These are phyloP conservation scores for Aspergillus oerlinghausenensis DNA, from an alignment of 2,329 filamentous ascomycete genomes.

Conservation along the genomic window DNA sequence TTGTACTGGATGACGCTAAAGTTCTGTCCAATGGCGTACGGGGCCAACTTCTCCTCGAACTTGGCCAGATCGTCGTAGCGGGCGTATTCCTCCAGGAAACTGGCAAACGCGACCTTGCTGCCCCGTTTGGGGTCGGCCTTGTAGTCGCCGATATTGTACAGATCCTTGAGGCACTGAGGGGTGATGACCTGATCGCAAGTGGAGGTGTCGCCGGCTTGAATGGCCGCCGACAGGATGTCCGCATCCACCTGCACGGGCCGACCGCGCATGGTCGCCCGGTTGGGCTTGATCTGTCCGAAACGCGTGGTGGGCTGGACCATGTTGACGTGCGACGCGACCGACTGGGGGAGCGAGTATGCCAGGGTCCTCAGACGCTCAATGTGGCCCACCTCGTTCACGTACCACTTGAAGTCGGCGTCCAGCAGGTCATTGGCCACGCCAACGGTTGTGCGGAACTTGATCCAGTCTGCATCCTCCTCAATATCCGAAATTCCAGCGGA, in stretches of 20 bases:
- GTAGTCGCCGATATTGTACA: conserved; percentile 45
- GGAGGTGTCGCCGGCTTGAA: conserved; percentile 18
- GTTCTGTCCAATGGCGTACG: conserved; percentile 39
- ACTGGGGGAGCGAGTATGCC: conserved; percentile 36
- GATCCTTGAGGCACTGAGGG: conserved; percentile 43
- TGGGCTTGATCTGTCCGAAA: conserved; percentile 33
- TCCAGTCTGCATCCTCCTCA: conserved; percentile 35
- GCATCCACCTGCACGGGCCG: conserved; percentile 18
- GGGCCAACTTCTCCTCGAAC: conserved; percentile 39
- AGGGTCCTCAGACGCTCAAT: conserved; percentile 36
- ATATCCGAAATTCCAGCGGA: conserved; percentile 35
- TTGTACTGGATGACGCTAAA: conserved; percentile 43
- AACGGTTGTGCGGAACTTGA: conserved; percentile 35
- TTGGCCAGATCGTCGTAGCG: conserved; percentile 43
- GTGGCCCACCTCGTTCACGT: conserved; percentile 23
- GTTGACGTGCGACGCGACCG: conserved; percentile 33
- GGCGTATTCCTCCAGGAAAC: conserved; percentile 47
- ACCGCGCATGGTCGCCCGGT: conserved; percentile 22
- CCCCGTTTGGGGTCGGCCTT: conserved; percentile 32
- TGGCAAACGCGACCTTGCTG: conserved; percentile 42
- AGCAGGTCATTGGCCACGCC: conserved; percentile 35
- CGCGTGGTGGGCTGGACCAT: conserved; percentile 41
- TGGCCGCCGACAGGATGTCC: conserved; percentile 14
- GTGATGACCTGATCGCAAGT: conserved; percentile 44
- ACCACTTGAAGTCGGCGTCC: conserved; percentile 38